Evolutionary conservation across 306 rosid genomes (phyloP), one percentile per base, ranked within the genome.

Genomic region (Cotoneaster glaucophyllus): DNA sequence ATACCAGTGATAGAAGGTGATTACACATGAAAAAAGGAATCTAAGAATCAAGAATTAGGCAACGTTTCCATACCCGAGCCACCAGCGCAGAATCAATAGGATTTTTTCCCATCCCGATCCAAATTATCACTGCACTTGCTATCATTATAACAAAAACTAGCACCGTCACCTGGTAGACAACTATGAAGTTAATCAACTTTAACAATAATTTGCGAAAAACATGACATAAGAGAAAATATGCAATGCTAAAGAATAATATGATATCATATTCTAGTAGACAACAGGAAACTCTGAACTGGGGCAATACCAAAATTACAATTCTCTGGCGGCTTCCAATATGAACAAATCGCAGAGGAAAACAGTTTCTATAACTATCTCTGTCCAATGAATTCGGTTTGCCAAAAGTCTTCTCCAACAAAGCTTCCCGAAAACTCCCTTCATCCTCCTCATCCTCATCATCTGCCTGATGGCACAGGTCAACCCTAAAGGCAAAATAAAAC

Each of bases 391-490:
- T 79, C 61, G 81, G 72, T 52, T 82, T 82, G 29, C 77, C 82
- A 68, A 84, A 89, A 76, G 86, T 80, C 85, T 85, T 88, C 70
- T 84, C 93, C 48, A 95, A 72, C 74, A 95, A 84, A 84, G 88
- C 80, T 82, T 90, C 90, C 62, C 86, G 90, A 31, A 74, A 62
- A 80, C 79, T 86, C 77, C 86, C 96, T 82, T 88, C 98, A 69
- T 87, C 83, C 65, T 95, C 98, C 58, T 94, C 92, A 1, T 92
- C 97, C 61, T 87, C 97, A 11, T 94, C 90, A 29, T 82, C 77
- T 78, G 96, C 86, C 85, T 95, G 98, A 83, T 95, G 98, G 91
- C 98, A 95, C 74, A 92, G 97, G 82, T 95, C 98, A 85, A 95
- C 90, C 98, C 98, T 95, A 83, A 64, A 77, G 71, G 78, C 34